Conservation (phyloP, 2,329 filamentous ascomycete genomes). For the Ophiosphaerella herpotricha region DNA sequence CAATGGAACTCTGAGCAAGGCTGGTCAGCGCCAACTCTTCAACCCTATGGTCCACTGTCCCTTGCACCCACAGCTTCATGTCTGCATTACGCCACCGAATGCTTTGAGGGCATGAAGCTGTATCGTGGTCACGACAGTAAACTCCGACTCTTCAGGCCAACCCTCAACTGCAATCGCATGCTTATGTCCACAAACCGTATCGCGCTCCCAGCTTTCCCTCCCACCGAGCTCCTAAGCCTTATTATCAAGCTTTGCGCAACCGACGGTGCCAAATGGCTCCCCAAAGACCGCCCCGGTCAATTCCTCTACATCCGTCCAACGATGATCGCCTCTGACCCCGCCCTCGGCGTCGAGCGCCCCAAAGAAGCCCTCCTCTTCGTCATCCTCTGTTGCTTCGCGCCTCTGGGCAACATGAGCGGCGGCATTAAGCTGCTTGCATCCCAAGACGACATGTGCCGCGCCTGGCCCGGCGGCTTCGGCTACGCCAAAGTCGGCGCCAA, state of each 20-base stretch:
- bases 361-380: constrained; percentile 88
- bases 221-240: constrained; percentile 73
- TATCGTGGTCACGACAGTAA: constrained; percentile 70
- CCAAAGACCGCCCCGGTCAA: constrained; percentile 66
- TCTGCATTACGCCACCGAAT: constrained; percentile 88
- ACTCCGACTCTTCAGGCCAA: constrained; percentile 77
- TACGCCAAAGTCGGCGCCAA: constrained; percentile 93
- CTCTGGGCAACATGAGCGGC: constrained; percentile 44
- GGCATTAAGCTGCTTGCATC: constrained; percentile 75
- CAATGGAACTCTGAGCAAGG: constrained; percentile 68
- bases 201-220: constrained; percentile 74
- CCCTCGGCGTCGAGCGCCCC: constrained; percentile 80
- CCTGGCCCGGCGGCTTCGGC: constrained; percentile 92
- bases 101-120: constrained; percentile 85
- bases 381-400: constrained; percentile 60
- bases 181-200: constrained; percentile 63
- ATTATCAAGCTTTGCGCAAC: constrained; percentile 72
- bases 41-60: constrained; percentile 75
- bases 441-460: constrained; percentile 80
- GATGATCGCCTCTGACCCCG: constrained; percentile 79
- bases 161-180: constrained; percentile 71
- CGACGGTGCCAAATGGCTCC: constrained; percentile 80
- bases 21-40: constrained; percentile 75
- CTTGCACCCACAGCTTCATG: constrained; percentile 81
- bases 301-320: constrained; percentile 88